Evolutionary conservation across 352 stramenopile genomes (phyloP).

Genomic region (Hyaloperonospora arabidopsidis): DNA sequence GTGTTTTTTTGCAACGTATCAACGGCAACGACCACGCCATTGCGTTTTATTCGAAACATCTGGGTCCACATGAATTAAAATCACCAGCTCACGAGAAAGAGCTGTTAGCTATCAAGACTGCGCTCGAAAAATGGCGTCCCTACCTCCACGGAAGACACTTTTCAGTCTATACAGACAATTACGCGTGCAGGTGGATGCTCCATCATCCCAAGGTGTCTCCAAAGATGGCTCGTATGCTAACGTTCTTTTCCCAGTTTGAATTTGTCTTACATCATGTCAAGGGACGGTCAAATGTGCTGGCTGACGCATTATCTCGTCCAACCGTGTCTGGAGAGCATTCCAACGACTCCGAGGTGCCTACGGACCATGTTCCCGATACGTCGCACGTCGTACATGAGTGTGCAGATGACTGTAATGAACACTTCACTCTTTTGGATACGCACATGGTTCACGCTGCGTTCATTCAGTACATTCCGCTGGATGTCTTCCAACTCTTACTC

Average conservation of each 20-base stretch:
- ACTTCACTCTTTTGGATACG: not conserved
- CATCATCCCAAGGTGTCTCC: conserved; percentile 6
- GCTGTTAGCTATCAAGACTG: conserved; percentile 1
- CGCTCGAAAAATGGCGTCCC: not conserved
- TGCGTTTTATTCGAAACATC: too few relatives aligned
- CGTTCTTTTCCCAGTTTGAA: conserved; percentile 10
- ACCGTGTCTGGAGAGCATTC: not conserved
- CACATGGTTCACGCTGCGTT: not conserved
- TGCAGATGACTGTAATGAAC: not conserved
- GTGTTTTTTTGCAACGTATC: too few relatives aligned
- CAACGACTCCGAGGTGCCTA: not conserved
- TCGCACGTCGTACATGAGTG: not conserved
- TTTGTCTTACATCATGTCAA: conserved; percentile 5
- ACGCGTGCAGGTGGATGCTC: conserved; percentile 5
- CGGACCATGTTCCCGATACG: not conserved
- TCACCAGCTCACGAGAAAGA: not conserved
- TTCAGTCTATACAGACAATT: conserved; percentile 4
- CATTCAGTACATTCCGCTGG: not conserved
- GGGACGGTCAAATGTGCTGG: conserved; percentile 3
- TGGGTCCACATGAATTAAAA: not conserved
- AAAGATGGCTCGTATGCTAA: conserved; percentile 8
- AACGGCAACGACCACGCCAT: too few relatives aligned
- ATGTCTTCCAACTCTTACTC: not conserved
- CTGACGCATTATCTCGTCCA: conserved; percentile 1
- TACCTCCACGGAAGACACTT: conserved; percentile 1